Percentiles rank a stretch among this genome's conserved stretches.
Evolutionary conservation across 2,329 filamentous ascomycete species (phyloP).

Genomic region (Sporothrix variecibatus): DNA sequence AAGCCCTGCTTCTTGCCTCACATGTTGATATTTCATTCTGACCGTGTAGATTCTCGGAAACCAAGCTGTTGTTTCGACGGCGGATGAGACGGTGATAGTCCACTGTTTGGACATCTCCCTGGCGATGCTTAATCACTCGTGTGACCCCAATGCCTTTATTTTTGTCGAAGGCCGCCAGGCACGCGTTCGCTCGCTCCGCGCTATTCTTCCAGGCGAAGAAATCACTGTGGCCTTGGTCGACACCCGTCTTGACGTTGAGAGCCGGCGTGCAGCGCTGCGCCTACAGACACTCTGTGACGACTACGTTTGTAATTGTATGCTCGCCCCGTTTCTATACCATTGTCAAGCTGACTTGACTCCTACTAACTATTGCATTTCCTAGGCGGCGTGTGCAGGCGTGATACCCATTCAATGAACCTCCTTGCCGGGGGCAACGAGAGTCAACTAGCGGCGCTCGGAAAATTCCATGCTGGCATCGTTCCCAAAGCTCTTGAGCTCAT

Average conservation of each 20-base stretch:
- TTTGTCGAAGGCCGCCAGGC: conserved; percentile 39
- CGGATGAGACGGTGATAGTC: conserved; percentile 13
- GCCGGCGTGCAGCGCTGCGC: conserved; percentile 32
- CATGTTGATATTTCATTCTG: background rate
- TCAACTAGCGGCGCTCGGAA: background rate
- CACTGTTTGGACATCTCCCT: conserved; percentile 36
- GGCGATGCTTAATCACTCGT: conserved; percentile 42
- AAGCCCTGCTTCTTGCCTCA: background rate
- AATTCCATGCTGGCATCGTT: conserved; percentile 10
- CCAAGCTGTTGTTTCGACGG: conserved; percentile 9
- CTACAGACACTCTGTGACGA: background rate
- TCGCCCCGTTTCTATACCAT: background rate
- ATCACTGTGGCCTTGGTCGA: conserved; percentile 40
- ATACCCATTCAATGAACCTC: background rate
- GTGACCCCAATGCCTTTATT: conserved; percentile 40
- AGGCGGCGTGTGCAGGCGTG: conserved; percentile 9
- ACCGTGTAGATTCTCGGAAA: conserved; percentile 26
- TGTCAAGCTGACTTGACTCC: background rate
- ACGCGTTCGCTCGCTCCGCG: conserved; percentile 37
- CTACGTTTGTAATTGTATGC: conserved; percentile 17
- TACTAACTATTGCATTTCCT: background rate
- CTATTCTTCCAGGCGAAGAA: conserved; percentile 40
- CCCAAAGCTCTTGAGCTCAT: conserved; percentile 16
- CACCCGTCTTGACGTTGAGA: conserved; percentile 33
- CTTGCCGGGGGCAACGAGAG: background rate